phyloP scores from a whole-genome alignment of 495 filamentous ascomycete species.

The Saxispiralis lemnorum region DNA sequence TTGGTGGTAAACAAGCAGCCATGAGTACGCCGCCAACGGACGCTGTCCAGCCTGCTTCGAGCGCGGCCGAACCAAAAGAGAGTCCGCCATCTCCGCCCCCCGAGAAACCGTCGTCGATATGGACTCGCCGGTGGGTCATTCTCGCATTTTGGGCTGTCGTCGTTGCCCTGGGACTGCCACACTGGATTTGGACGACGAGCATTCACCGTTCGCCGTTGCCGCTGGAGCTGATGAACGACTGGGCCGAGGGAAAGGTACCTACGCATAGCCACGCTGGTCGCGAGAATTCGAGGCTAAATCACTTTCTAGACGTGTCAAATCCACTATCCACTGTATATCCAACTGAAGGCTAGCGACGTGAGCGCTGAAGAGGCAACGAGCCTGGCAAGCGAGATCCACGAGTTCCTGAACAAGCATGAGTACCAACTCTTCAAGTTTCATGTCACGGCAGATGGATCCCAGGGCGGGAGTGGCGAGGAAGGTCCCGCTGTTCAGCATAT shows the following conservation, averaged over 20 bases:
- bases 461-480: background rate
- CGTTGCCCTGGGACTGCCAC: conserved; percentile 66
- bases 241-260: conserved; percentile 79
- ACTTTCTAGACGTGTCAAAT: conserved; percentile 56
- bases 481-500: conserved; percentile 5
- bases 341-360: conserved; percentile 43
- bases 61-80: too few relatives aligned
- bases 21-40: too few relatives aligned
- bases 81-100: background rate
- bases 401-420: conserved; percentile 60
- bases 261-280: background rate
- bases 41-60: too few relatives aligned
- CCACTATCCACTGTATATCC: conserved; percentile 71
- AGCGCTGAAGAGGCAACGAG: conserved; percentile 25
- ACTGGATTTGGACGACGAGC: conserved; percentile 95
- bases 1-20: too few relatives aligned
- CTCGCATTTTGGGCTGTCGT: conserved; percentile 84
- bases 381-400: conserved; percentile 49
- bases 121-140: conserved; percentile 34
- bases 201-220: conserved; percentile 81
- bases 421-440: conserved; percentile 54
- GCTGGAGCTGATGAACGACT: conserved; percentile 70
- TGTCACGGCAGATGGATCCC: conserved; percentile 1
- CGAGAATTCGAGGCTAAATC: background rate
- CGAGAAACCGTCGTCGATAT: conserved; percentile 1